Percentiles rank a stretch among this genome's conserved stretches.
phyloP scores from a whole-genome alignment of 208 protist genomes.

The Crithidia mellificae region DNA sequence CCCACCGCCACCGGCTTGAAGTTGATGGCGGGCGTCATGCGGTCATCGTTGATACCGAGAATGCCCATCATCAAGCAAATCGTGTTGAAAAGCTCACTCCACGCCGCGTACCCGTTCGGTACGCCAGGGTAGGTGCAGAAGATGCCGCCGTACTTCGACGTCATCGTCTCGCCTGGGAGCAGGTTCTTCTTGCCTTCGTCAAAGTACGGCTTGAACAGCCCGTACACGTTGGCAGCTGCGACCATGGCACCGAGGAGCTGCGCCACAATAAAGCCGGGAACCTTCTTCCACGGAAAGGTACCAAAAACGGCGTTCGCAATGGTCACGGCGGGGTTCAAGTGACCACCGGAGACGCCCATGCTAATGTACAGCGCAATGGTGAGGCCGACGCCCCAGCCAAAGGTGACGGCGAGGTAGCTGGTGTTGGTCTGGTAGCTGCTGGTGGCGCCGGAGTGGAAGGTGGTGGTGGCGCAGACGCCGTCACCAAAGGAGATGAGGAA shows the following conservation, averaged over 20 bases:
- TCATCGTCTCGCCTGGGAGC: conserved; percentile 28
- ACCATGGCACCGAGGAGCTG: conserved; percentile 47
- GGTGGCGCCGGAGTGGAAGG: conserved; percentile 18
- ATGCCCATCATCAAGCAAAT: conserved; percentile 49
- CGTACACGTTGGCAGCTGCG: conserved; percentile 44
- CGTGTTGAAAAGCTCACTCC: conserved; percentile 50
- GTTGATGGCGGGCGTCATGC: conserved; percentile 40
- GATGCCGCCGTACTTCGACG: conserved; percentile 33
- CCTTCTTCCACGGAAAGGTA: conserved; percentile 48
- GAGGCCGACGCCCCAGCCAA: conserved; percentile 53
- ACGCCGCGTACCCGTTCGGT: conserved; percentile 33
- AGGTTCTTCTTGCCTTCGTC: conserved; percentile 17
- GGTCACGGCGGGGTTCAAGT: conserved; percentile 62
- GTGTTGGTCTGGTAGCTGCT: conserved; percentile 12
- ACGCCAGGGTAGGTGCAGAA: conserved; percentile 54
- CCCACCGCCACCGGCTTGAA: conserved; percentile 54
- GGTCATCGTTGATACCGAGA: conserved; percentile 42
- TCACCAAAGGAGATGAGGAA: conserved; percentile 52
- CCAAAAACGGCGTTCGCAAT: conserved; percentile 45
- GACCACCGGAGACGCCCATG: conserved; percentile 52
- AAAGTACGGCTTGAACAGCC: conserved; percentile 41
- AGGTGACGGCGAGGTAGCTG: conserved; percentile 35
- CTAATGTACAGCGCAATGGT: conserved; percentile 43
- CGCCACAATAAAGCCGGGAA: conserved; percentile 41
- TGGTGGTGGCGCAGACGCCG: conserved; percentile 36